A percentile compares a stretch with the other conserved stretches of the same genome.
phyloP scores from a whole-genome alignment of 2,329 filamentous ascomycete genomes.

The Monilinia aucupariae region DNA sequence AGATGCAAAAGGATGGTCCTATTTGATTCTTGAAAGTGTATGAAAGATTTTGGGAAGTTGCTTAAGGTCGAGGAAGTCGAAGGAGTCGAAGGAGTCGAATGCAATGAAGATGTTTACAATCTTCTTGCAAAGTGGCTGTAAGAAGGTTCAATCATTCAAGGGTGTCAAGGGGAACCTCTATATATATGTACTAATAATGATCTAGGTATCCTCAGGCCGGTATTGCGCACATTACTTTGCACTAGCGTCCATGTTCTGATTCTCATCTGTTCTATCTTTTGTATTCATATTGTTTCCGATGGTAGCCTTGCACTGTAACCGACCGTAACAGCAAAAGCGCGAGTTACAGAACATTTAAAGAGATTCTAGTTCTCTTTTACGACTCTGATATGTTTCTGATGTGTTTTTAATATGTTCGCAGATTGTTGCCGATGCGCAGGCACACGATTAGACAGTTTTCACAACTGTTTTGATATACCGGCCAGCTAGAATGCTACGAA shows the following conservation, averaged over 20 bases:
- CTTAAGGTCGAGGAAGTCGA: too few relatives aligned
- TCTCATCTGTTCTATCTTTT: not conserved
- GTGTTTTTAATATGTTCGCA: too few relatives aligned
- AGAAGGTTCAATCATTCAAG: too few relatives aligned
- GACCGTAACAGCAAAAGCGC: not conserved
- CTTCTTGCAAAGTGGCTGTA: too few relatives aligned
- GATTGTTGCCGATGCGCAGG: not conserved
- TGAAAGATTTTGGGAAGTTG: not conserved
- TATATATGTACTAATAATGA: too few relatives aligned
- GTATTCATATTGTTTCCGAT: not conserved
- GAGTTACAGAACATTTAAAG: not conserved
- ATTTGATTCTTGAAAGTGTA: not conserved
- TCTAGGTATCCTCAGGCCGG: fast-evolving
- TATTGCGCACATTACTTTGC: fast-evolving
- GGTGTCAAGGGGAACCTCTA: too few relatives aligned
- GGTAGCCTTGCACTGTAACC: too few relatives aligned
- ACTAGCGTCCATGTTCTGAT: not conserved
- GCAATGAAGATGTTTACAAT: too few relatives aligned
- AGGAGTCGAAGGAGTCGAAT: too few relatives aligned
- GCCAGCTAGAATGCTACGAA: too few relatives aligned
- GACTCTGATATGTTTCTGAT: not conserved
- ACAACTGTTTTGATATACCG: not conserved
- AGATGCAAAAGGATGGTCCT: not conserved
- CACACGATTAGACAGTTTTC: not conserved
- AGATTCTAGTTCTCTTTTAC: not conserved